Conservation (phyloP, 768 basidiomycete species). For the Boletales sp. region DNA sequence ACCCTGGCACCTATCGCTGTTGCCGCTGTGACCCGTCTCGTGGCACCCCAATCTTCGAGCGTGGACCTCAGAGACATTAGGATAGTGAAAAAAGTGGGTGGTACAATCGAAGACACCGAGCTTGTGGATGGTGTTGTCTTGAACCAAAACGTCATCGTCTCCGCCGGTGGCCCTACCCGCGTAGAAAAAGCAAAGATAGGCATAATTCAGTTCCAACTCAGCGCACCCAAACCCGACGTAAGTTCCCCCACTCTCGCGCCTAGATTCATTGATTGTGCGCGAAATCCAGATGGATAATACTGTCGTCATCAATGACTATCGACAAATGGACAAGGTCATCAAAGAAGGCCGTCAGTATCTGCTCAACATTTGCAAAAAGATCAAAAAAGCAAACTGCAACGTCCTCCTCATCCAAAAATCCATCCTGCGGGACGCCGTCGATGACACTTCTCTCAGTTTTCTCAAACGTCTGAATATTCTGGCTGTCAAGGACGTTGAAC, state of each 20-base stretch:
- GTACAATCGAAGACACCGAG: conserved; percentile 98
- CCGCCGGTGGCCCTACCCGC: conserved; percentile 89
- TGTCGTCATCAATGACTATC: conserved; percentile 97
- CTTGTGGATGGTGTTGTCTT: conserved; percentile 96
- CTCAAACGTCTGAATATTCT: conserved; percentile 95
- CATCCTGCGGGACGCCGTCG: conserved; percentile 98
- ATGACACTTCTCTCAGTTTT: conserved; percentile 95
- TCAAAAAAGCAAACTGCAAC: conserved; percentile 99
- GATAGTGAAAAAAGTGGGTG: conserved; percentile 96
- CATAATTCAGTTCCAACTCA: conserved; percentile 97
- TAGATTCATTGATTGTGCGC: neutral
- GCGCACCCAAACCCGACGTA: conserved; percentile 96
- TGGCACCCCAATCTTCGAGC: conserved; percentile 84
- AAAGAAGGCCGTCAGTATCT: conserved; percentile 98
- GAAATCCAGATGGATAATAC: conserved; percentile 94
- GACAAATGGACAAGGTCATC: conserved; percentile 99
- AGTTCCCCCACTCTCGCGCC: conserved; percentile 23
- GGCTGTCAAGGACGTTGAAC: conserved; percentile 95
- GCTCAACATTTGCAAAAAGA: conserved; percentile 97
- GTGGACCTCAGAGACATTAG: conserved; percentile 97
- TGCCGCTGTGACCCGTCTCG: conserved; percentile 88
- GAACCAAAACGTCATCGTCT: conserved; percentile 88
- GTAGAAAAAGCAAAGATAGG: conserved; percentile 99
- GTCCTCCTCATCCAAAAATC: conserved; percentile 99
- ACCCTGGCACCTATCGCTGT: conserved; percentile 99